Base-by-base conservation (phyloP, 768 basidiomycete species). In the Lactarius tabidus region DNA sequence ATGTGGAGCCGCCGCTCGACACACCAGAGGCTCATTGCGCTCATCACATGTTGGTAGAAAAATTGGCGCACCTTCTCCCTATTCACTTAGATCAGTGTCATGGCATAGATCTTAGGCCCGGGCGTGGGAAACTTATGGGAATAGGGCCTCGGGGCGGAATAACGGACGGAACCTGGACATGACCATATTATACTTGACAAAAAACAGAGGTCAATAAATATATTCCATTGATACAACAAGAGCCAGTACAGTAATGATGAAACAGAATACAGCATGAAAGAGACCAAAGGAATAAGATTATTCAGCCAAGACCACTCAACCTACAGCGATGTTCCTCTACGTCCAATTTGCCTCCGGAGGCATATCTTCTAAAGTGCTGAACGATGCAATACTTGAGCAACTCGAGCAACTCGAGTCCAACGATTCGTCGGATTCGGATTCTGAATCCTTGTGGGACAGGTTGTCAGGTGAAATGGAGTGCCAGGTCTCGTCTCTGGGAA, bases 401-500 rank as follows among this genome's bases (percentile, higher is more conserved):
- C 63, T 68, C 12, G 69, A 69, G 39, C 69, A 69, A 45, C 62
- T 65, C 55, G 67, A 70, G 55, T 60, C 66, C 35, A 58, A 59
- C 2, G 53, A 61, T 33, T 48, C 57, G 48, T 65, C 67, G 33
- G 63, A 65, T 58, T 62, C 64, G 38, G 39, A 2, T 39, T 67
- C 54, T 6, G 60, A 59, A 59, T 67, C 45, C 57, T 41, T 31
- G 31, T 33, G 35, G 35, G 60, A 55, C 28, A 36, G 20, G 14
- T 54, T 52, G 43, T 63, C 63, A 70, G 62, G 64, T 66, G 60
- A 70, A 62, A 63, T 66, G 63, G 53, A 64, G 43, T 39, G 69
- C 66, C 57, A 70, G 61, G 59, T 65, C 64, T 62, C 62, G 68
- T 57, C 53, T 67, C 66, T 70, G 69, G 68, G 68, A 67, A 64